These are phyloP conservation scores for Artemisia tridentata DNA, from an alignment of 129 eudicot genomes.

Conservation along the genomic window DNA sequence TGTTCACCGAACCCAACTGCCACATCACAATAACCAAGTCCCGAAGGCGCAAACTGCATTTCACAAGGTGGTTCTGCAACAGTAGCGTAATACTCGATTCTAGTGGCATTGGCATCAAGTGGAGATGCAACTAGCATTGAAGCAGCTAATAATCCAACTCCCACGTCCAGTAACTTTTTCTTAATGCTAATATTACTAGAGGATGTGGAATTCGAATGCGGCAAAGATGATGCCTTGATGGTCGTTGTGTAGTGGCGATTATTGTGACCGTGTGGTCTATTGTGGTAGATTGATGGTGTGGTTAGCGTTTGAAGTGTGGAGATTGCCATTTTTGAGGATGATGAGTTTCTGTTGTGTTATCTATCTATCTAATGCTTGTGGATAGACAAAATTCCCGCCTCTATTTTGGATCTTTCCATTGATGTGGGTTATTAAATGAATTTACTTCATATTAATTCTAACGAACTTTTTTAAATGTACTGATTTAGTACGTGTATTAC, in stretches of 20 bases:
- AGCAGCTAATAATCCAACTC: slow-evolving; percentile 67
- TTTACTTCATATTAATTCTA: no score
- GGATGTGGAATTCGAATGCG: slow-evolving; percentile 8
- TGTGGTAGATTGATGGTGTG: slow-evolving; percentile 38
- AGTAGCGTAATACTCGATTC: slow-evolving; percentile 89
- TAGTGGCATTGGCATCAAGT: slow-evolving; percentile 72
- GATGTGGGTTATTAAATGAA: no score
- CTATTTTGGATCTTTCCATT: not conserved
- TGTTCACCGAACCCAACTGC: slow-evolving; percentile 62
- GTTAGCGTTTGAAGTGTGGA: slow-evolving; percentile 36
- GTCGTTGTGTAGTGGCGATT: slow-evolving; percentile 8
- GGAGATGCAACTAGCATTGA: slow-evolving; percentile 54
- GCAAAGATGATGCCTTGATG: slow-evolving; percentile 24
- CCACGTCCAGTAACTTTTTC: slow-evolving; percentile 40
- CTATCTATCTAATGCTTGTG: slow-evolving; percentile 34
- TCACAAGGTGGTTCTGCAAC: slow-evolving; percentile 83
- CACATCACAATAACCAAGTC: slow-evolving; percentile 86
- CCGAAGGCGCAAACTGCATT: slow-evolving; percentile 66
- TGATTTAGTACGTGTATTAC: no score
- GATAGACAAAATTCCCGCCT: slow-evolving; percentile 18
- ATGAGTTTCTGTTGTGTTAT: not conserved
- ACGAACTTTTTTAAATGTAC: no score
- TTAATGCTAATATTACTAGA: slow-evolving; percentile 17
- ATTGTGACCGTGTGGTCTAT: slow-evolving; percentile 14
- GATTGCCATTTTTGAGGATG: slow-evolving; percentile 32